phyloP scores from a whole-genome alignment of 768 basidiomycete genomes.

The Leccinum aurantiacum region DNA sequence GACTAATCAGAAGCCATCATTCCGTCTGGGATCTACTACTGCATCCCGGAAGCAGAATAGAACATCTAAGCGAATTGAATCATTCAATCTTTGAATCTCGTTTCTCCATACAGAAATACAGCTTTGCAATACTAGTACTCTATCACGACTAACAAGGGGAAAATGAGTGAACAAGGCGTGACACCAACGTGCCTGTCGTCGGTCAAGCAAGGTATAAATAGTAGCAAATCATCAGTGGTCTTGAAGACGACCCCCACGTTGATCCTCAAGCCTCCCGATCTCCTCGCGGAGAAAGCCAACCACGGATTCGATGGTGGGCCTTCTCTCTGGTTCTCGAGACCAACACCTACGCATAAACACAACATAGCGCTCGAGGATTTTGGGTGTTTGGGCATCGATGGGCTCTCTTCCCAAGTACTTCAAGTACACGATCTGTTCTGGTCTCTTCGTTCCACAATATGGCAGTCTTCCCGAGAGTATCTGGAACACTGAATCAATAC shows the following conservation, averaged over 20 bases:
- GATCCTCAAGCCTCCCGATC: conserved; percentile 1
- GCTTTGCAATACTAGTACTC: too few relatives aligned
- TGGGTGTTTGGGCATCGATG: conserved; percentile 11
- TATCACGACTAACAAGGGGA: too few relatives aligned
- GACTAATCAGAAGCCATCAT: too few relatives aligned
- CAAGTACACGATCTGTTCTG: conserved; percentile 16
- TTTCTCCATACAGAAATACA: too few relatives aligned
- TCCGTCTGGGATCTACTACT: too few relatives aligned
- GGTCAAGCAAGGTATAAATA: background rate
- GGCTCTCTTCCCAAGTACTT: conserved; percentile 16
- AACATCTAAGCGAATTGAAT: too few relatives aligned
- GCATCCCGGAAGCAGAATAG: too few relatives aligned
- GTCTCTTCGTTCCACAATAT: conserved; percentile 9
- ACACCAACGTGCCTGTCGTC: too few relatives aligned
- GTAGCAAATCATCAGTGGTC: background rate
- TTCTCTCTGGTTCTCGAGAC: conserved; percentile 10
- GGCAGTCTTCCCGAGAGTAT: conserved; percentile 9
- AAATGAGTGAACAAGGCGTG: too few relatives aligned
- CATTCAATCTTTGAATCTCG: too few relatives aligned
- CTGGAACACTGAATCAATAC: background rate
- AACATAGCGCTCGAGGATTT: conserved; percentile 1
- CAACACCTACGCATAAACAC: conserved; percentile 12
- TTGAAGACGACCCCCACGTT: background rate
- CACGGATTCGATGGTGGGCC: conserved; percentile 11
- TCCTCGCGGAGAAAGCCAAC: conserved; percentile 4